Evolutionary conservation across 495 filamentous ascomycete species (phyloP), one percentile per base, ranked within the genome.

Genomic region (Cetradonia linearis): DNA sequence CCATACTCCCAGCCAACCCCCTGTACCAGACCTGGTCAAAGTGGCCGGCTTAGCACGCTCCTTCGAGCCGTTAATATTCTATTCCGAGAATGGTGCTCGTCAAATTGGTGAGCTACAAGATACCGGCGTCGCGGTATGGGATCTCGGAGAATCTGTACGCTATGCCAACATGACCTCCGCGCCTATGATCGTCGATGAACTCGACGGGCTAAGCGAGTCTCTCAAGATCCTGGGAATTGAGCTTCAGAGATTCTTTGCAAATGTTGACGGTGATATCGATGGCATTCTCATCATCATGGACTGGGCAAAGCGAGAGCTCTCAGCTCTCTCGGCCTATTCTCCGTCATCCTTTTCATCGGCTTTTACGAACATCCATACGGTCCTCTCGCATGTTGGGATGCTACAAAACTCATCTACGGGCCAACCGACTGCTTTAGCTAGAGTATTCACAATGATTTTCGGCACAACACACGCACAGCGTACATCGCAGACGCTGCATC

Each of bases 241-340:
- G 66, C 74, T 95, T 27, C 92, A 87, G 8, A 82, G 82, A 63
- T 96, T 96, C 72, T 95, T 95, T 67, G 86, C 89, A 37, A 88
- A 89, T 60, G 89, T 96, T 16, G 88, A 96, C 69, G 88, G 89
- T 14, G 91, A 96, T 65, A 86, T 96, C 62, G 91, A 95, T 69
- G 84, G 85, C 57, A 93, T 96, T 60, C 77, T 96, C 31, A 85
- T 92, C 46, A 88, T 91, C 16, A 96, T 96, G 89, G 89, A 94
- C 70, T 96, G 91, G 91, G 87, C 89, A 36, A 84, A 86, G 67
- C 84, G 88, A 53, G 89, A 96, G 72, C 80, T 96, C 11, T 73
- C 76, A 55, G 74, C 72, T 0, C 68, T 84, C n/a, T 76, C 77
- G 7, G 71, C 72, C 13, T 71, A 75, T 23, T 82, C 85, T 5